Percentiles rank a stretch among this genome's conserved stretches.
Conservation (phyloP, 352 stramenopile genomes). For the Phytopythium ostracodes region DNA sequence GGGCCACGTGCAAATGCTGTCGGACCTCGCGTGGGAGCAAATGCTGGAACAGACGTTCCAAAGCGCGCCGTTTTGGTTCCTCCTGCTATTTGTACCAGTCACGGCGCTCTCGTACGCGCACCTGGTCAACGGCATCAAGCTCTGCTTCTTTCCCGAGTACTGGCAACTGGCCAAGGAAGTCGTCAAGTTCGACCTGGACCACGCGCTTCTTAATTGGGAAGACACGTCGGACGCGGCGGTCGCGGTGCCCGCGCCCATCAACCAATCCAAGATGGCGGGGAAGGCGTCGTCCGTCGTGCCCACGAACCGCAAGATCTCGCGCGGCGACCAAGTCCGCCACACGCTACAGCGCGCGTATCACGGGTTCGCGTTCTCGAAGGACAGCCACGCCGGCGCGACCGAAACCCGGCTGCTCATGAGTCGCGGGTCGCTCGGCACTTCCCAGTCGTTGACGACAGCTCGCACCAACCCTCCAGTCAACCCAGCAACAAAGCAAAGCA, state of each 20-base stretch:
- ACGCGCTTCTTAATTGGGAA: conserved; percentile 54
- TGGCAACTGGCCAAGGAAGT: conserved; percentile 78
- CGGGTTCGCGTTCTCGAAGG: conserved; percentile 73
- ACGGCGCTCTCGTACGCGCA: conserved; percentile 48
- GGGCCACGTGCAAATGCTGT: conserved; percentile 42
- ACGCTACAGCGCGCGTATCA: conserved; percentile 42
- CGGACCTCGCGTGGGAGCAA: conserved; percentile 67
- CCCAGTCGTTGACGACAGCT: conserved; percentile 8
- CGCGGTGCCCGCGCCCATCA: conserved; percentile 30
- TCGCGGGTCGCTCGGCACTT: conserved; percentile 27
- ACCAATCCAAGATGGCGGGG: conserved; percentile 9
- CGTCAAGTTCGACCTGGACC: conserved; percentile 58
- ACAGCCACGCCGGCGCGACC: conserved; percentile 43
- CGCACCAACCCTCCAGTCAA: not conserved
- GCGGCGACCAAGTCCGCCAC: conserved; percentile 16
- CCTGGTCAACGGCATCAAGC: conserved; percentile 47
- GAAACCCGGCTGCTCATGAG: conserved; percentile 53
- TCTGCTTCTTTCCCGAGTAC: conserved; percentile 67
- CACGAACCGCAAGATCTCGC: conserved; percentile 17
- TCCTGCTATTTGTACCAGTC: conserved; percentile 52
- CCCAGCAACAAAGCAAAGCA: conserved; percentile 3
- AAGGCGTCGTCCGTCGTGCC: conserved; percentile 38
- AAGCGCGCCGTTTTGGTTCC: conserved; percentile 50
- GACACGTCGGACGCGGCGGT: conserved; percentile 56
- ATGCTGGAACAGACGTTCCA: conserved; percentile 67